Conservation (phyloP, 2,329 filamentous ascomycete species). For the Fusarium azukiicola region DNA sequence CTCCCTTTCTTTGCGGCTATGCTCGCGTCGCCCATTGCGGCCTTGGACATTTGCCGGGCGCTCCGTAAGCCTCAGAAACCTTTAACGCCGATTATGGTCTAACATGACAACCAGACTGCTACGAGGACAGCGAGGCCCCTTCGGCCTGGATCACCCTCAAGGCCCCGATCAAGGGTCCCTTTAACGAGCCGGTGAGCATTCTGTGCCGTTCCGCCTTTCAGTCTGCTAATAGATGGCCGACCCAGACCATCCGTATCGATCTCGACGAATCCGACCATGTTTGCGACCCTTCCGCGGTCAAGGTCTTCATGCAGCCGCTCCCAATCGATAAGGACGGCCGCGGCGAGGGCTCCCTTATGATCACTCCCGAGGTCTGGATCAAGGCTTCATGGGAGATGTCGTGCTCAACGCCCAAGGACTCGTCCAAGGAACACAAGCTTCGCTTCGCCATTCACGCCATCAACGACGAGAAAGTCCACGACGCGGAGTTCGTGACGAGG, state of each 20-base stretch:
- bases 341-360: background rate
- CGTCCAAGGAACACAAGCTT: conserved; percentile 22
- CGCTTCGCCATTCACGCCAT: conserved; percentile 5
- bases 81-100: background rate
- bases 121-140: background rate
- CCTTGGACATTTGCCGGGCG: conserved; percentile 15
- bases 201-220: background rate
- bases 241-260: conserved; percentile 10
- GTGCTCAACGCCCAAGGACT: conserved; percentile 11
- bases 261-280: conserved; percentile 5
- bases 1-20: conserved; percentile 1
- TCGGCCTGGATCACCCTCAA: background rate
- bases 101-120: background rate
- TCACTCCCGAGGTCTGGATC: background rate
- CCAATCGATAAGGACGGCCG: conserved; percentile 14
- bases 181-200: background rate
- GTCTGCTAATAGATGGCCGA: background rate
- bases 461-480: background rate
- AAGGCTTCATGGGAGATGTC: conserved; percentile 18
- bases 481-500: conserved; percentile 1
- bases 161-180: background rate
- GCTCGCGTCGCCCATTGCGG: conserved; percentile 5
- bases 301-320: conserved; percentile 11
- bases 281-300: conserved; percentile 9
- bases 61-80: background rate